A percentile compares a stretch with the other conserved stretches of the same genome.
phyloP scores from a whole-genome alignment of 73 alveolate species.

The Paramecium sonneborni region DNA sequence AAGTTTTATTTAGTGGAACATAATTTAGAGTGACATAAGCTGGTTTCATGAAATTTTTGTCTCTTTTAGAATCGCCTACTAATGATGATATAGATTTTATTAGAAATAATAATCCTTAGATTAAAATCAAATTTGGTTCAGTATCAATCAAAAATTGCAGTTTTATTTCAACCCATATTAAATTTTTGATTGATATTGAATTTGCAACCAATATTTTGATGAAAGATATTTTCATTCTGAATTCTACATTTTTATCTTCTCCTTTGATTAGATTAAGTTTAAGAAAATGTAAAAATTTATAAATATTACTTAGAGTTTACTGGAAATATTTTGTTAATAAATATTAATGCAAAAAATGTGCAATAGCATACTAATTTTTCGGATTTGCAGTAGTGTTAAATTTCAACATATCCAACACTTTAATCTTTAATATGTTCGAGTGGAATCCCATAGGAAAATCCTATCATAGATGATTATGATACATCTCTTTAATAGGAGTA shows the following conservation, averaged over 20 bases:
- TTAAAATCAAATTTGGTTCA: not conserved
- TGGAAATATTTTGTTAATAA: not conserved
- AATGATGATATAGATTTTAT: not conserved
- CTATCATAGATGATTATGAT: not conserved
- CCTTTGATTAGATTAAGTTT: not conserved
- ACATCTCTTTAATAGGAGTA: not conserved
- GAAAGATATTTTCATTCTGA: not conserved
- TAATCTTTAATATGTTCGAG: not conserved
- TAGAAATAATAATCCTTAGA: not conserved
- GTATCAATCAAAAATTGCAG: not conserved
- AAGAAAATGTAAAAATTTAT: not conserved
- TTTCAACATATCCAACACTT: not conserved
- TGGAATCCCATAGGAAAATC: not conserved
- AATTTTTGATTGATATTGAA: not conserved
- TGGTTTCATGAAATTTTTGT: not conserved
- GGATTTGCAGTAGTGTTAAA: not conserved
- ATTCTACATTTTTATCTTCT: not conserved
- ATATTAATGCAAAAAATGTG: not conserved
- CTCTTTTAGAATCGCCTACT: not conserved
- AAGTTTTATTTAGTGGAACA: not conserved
- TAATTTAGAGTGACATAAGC: not conserved
- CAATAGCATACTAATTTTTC: not conserved
- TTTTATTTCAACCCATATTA: not conserved
- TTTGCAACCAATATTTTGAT: not conserved
- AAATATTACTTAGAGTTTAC: not conserved